These are phyloP conservation scores for Ostreobium quekettii DNA, from an alignment of 139 green algal species.

Conservation along the genomic window DNA sequence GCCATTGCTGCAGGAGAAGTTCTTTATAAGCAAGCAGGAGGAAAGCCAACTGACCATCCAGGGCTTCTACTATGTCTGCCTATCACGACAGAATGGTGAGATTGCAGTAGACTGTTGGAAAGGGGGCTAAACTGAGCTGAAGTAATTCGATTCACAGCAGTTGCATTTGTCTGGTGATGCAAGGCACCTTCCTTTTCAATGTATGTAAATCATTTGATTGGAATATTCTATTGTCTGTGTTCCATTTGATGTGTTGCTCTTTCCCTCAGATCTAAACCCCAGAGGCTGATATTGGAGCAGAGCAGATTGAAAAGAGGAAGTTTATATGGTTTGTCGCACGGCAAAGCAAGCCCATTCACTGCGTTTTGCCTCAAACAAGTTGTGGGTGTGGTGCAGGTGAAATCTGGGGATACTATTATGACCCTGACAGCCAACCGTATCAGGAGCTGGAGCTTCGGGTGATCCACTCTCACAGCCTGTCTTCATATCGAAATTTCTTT, in stretches of 20 bases:
- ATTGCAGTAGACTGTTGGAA: neutral
- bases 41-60: slow-evolving; percentile 6
- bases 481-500: too few species aligned
- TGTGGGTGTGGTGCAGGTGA: neutral
- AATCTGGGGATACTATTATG: slow-evolving; percentile 12
- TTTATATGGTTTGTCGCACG: neutral
- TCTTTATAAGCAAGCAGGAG: neutral
- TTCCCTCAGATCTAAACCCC: neutral
- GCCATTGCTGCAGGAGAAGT: neutral
- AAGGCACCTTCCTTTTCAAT: neutral
- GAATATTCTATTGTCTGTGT: neutral
- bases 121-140: neutral
- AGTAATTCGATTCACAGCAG: neutral
- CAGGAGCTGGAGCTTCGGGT: slow-evolving; percentile 14
- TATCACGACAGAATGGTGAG: slow-evolving; percentile 4
- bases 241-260: neutral
- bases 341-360: neutral
- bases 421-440: neutral
- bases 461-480: too few species aligned
- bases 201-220: neutral
- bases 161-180: neutral
- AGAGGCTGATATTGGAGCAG: too few species aligned
- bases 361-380: neutral
- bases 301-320: neutral
- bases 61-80: slow-evolving; percentile 16